phyloP scores from a whole-genome alignment of 1,284 basidiomycete genomes.

The Bondarzewia mesenterica region DNA sequence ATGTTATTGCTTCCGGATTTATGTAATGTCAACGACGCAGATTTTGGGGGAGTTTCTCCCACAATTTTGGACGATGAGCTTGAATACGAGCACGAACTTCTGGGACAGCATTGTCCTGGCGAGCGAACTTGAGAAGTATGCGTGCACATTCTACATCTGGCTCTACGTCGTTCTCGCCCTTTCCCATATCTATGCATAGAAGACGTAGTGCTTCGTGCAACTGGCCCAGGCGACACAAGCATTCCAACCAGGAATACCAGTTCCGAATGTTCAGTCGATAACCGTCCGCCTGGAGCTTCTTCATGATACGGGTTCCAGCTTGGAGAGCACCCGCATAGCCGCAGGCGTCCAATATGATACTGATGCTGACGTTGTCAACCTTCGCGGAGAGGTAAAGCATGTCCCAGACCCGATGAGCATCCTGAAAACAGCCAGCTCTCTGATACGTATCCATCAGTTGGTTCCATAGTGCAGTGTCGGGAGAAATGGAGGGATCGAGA shows the following conservation, averaged over 20 bases:
- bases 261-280: constrained; percentile 53
- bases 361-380: constrained; percentile 62
- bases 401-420: constrained; percentile 80
- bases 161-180: constrained; percentile 27
- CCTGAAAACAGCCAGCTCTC: constrained; percentile 58
- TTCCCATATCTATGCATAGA: constrained; percentile 60
- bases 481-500: constrained; percentile 67
- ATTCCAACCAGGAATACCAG: constrained; percentile 84
- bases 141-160: constrained; percentile 41
- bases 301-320: constrained; percentile 45
- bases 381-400: constrained; percentile 52
- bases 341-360: constrained; percentile 81
- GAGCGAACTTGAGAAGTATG: constrained; percentile 49
- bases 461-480: constrained; percentile 76
- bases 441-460: constrained; percentile 89
- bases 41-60: constrained; percentile 28
- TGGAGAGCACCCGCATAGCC: constrained; percentile 48
- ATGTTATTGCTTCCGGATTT: no score
- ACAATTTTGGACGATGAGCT: constrained; percentile 47
- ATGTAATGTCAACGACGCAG: not conserved
- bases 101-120: constrained; percentile 23
- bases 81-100: constrained; percentile 42
- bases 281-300: constrained; percentile 39
- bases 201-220: constrained; percentile 64
- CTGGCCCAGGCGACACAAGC: constrained; percentile 65